These are phyloP conservation scores for Euphrasia arctica DNA, from an alignment of 305 asterid species.

Conservation along the genomic window DNA sequence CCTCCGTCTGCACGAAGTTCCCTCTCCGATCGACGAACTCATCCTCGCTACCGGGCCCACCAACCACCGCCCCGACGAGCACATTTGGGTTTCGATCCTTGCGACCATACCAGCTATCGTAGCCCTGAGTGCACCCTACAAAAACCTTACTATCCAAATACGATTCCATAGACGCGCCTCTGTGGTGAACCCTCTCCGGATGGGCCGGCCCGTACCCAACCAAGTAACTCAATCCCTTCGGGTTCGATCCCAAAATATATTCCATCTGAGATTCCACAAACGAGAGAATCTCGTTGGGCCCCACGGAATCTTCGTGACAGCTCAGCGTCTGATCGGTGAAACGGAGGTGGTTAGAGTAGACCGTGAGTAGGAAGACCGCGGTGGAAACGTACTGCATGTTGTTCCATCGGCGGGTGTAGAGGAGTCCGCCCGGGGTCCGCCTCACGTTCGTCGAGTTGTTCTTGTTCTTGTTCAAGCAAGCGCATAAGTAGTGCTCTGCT, in stretches of 20 bases:
- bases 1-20: slow-evolving; percentile 80
- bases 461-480: slow-evolving; percentile 52
- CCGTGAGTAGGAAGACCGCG: slow-evolving; percentile 42
- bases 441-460: slow-evolving; percentile 51
- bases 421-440: slow-evolving; percentile 68
- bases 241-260: slow-evolving; percentile 68
- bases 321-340: slow-evolving; percentile 36
- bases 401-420: slow-evolving; percentile 68
- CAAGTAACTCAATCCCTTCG: slow-evolving; percentile 62
- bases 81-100: slow-evolving; percentile 58
- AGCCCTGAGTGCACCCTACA: slow-evolving; percentile 44
- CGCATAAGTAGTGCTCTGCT: slow-evolving; percentile 58
- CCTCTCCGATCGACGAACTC: slow-evolving; percentile 55
- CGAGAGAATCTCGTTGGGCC: slow-evolving; percentile 36
- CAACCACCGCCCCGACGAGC: slow-evolving; percentile 69
- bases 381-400: slow-evolving; percentile 73
- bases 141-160: neutral
- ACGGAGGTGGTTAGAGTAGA: slow-evolving; percentile 50
- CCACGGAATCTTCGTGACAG: slow-evolving; percentile 36
- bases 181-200: slow-evolving; percentile 31
- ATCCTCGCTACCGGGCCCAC: slow-evolving; percentile 69
- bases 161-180: neutral
- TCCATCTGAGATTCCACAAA: slow-evolving; percentile 59
- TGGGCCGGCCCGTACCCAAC: slow-evolving; percentile 60
- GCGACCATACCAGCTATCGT: slow-evolving; percentile 60